Base-by-base conservation (phyloP, 805 yeast genomes). In the Ogataea philodendri region DNA sequence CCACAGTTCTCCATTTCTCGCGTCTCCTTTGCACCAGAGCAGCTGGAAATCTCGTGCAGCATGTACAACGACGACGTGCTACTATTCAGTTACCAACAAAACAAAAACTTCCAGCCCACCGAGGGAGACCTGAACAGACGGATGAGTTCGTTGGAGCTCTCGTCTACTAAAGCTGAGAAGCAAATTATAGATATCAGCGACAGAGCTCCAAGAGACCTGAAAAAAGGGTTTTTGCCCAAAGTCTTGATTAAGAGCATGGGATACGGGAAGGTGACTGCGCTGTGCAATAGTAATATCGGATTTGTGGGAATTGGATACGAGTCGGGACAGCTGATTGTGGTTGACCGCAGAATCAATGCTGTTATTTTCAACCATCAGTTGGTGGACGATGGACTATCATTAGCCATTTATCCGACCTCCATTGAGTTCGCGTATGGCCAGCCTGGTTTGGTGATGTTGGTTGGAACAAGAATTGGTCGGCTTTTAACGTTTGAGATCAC, bases 231-330 rank as follows among this genome's bases (percentile, higher is more conserved):
- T 44, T 48, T 82, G 46, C 89, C 90, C 0, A 63, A 67, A 29
- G 65, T 70, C 2, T 46, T 78, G 11, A 63, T 69, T 25, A 69
- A 72, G 11, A 53, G 63, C 8, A 22, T 39, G 23, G 60, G 61
- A 22, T 53, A 59, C 32, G 76, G 78, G 0, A 55, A 55, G 4
- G 79, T 84, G 7, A 66, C 89, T 0, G 73, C 84, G 1, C 42
- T 89, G 31, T 69, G 72, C 36, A 74, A 84, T 57, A 80, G 89
- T 42, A 73, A 81, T 44, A 68, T 87, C 31, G 96, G 96, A 0
- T 89, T 93, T 63, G 84, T 83, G 7, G 93, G 84, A 0, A 66
- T 85, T 26, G 95, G 84, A 1, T 87, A 83, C 56, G 72, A 71
- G 29, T 71, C 79, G 9, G 97, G 97, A n/a, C 69, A 76, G 22